Base-by-base conservation (phyloP, 2,329 filamentous ascomycete genomes). In the Pestalotiopsis sp. region DNA sequence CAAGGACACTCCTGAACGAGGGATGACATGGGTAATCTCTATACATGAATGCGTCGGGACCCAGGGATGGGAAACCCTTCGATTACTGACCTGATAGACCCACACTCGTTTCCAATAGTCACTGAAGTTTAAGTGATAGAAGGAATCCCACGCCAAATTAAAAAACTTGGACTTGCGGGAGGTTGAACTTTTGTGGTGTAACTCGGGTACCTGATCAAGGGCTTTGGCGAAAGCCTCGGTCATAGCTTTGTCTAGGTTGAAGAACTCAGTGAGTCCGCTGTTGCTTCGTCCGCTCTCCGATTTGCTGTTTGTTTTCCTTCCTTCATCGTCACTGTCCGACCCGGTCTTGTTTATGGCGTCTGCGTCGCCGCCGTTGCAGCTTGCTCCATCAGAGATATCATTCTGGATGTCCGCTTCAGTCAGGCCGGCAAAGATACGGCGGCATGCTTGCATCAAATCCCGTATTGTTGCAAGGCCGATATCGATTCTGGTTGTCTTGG, bases 81-180 rank as follows among this genome's bases (percentile, higher is more conserved):
- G 41, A 17, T 2, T 17, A 45, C 41, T 45, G 0, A 45, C 41
- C 41, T 45, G 41, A 45, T 45, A 45, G 13, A 45, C 41, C 41
- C 41, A 45, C 13, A 45, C 4, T 17, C 41, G 41, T 4, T 3
- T 5, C 41, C 41, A 45, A 17, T 45, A 45, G 41, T 14, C 41
- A 17, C 5, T 45, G 0, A 0, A 0, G 13, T 45, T 2, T 6
- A 45, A 45, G 3, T 45, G 1, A 4, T 3, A 0, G 1, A 45
- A 4, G 13, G 41, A 0, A 13, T 17, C 41, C 41, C 41, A 45
- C 41, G 45, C 45, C 20, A 0, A 9, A 52, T 12, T 52, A 2
- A 17, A 6, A n/a, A 3, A 3, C 1, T 2, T 9, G 31, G 1
- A 36, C 2, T 36, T 0, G 31, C 31, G 0, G 0, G 31, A 36